These are phyloP conservation scores for Fusarium incarnatum DNA, from an alignment of 2,329 filamentous ascomycete genomes.

Conservation along the genomic window DNA sequence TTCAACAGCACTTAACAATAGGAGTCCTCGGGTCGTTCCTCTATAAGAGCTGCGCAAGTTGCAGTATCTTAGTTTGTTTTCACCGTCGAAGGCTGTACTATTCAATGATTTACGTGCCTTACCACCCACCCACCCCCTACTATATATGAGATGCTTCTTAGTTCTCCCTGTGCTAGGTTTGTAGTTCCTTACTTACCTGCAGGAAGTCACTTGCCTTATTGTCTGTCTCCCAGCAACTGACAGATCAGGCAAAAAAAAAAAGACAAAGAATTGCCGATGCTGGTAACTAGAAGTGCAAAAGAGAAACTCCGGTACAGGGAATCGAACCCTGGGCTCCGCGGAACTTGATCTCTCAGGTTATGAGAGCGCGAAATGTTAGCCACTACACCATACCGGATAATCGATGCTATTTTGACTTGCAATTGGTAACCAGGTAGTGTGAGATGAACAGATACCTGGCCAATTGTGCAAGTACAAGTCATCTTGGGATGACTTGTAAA, in stretches of 20 bases:
- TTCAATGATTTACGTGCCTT: background rate
- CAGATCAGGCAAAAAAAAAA: background rate
- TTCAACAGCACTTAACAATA: background rate
- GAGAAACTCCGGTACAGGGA: constrained; percentile 25
- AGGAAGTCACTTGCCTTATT: background rate
- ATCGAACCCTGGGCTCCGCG: constrained; percentile 35
- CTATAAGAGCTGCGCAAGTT: background rate
- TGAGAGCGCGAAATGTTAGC: constrained; percentile 52
- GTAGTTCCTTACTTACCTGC: background rate
- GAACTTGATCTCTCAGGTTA: constrained; percentile 37
- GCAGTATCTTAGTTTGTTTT: background rate
- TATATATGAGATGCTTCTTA: background rate
- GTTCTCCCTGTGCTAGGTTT: background rate
- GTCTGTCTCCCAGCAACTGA: background rate
- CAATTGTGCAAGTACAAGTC: background rate
- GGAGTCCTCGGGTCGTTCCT: background rate
- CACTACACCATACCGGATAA: constrained; percentile 51
- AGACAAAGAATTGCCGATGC: background rate
- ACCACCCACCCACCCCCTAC: no score
- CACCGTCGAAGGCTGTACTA: background rate
- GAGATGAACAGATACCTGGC: fast-evolving
- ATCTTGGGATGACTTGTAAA: background rate
- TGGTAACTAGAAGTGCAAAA: background rate
- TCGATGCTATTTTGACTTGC: fast-evolving
- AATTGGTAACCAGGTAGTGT: background rate